Percentiles rank a stretch among this genome's conserved stretches.
These are phyloP conservation scores for Ploettnerulaceae sp. DNA, from an alignment of 2,329 filamentous ascomycete genomes.

Conservation along the genomic window DNA sequence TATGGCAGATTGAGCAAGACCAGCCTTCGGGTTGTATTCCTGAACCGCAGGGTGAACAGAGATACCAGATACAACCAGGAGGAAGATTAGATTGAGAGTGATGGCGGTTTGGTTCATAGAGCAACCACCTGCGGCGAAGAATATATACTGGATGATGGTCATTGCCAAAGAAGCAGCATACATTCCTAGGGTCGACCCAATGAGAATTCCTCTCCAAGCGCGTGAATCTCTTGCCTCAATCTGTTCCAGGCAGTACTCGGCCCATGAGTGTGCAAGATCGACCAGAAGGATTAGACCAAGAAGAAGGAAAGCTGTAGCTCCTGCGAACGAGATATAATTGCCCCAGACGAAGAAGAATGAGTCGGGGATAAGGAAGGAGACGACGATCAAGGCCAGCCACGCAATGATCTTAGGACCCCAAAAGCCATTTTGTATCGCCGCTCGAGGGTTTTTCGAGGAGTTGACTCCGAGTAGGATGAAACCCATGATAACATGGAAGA, in stretches of 20 bases:
- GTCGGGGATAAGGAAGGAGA: slow-evolving; percentile 95
- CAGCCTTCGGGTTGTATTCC: slow-evolving; percentile 87
- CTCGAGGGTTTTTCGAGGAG: slow-evolving; percentile 81
- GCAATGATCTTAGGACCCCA: slow-evolving; percentile 94
- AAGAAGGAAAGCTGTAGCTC: slow-evolving; percentile 89
- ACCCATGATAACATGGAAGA: slow-evolving; percentile 87
- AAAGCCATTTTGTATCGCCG: slow-evolving; percentile 92
- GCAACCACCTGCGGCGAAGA: slow-evolving; percentile 79
- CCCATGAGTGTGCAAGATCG: slow-evolving; percentile 94
- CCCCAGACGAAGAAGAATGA: slow-evolving; percentile 93
- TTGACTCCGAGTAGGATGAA: slow-evolving; percentile 80
- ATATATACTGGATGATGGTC: slow-evolving; percentile 96
- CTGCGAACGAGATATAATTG: slow-evolving; percentile 83
- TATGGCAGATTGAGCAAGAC: slow-evolving; percentile 95
- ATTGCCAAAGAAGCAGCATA: slow-evolving; percentile 86
- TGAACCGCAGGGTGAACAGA: slow-evolving; percentile 90
- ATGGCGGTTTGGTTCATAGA: slow-evolving; percentile 97
- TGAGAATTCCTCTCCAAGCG: slow-evolving; percentile 79
- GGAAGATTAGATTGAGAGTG: slow-evolving; percentile 83
- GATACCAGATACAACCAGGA: slow-evolving; percentile 73
- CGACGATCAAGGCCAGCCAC: slow-evolving; percentile 80
- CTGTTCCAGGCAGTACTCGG: slow-evolving; percentile 89
- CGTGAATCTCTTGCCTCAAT: slow-evolving; percentile 86
- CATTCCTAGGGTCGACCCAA: slow-evolving; percentile 91
- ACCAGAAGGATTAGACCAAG: slow-evolving; percentile 89